These are phyloP conservation scores for Cardamine occulta DNA, from an alignment of 345 rosid genomes.

Conservation along the genomic window DNA sequence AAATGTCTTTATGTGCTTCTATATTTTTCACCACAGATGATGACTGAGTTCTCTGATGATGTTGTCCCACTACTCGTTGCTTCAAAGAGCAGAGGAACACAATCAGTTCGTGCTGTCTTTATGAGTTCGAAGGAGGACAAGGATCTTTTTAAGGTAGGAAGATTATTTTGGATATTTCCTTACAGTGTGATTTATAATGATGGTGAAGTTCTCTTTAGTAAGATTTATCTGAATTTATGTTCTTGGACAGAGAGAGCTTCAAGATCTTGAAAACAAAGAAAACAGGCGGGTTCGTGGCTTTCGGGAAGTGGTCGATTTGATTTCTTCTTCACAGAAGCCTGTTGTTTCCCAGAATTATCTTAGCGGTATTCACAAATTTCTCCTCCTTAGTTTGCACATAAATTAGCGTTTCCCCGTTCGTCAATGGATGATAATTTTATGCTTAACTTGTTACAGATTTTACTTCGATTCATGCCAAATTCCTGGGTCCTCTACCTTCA, in stretches of 20 bases:
- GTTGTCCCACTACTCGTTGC: slow-evolving; percentile 74
- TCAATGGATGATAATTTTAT: not conserved
- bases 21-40: slow-evolving; percentile 52
- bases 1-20: slow-evolving; percentile 1
- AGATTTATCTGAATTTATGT: not conserved
- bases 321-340: slow-evolving; percentile 87
- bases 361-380: slow-evolving; percentile 61
- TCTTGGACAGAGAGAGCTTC: slow-evolving; percentile 72
- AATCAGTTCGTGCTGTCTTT: slow-evolving; percentile 70
- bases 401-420: not conserved
- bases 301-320: slow-evolving; percentile 88
- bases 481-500: slow-evolving; percentile 77
- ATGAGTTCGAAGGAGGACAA: slow-evolving; percentile 77
- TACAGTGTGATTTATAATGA: not conserved
- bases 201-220: not conserved
- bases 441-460: slow-evolving; percentile 59
- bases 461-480: slow-evolving; percentile 72
- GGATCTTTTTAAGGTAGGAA: slow-evolving; percentile 62
- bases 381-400: slow-evolving; percentile 15
- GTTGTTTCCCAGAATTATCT: slow-evolving; percentile 77
- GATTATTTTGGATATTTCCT: slow-evolving; percentile 8
- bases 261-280: slow-evolving; percentile 60
- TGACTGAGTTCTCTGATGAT: slow-evolving; percentile 62
- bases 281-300: slow-evolving; percentile 77
- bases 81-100: slow-evolving; percentile 73